phyloP scores from a whole-genome alignment of 2,329 filamentous ascomycete genomes.

The Chaetothyriales sp. region DNA sequence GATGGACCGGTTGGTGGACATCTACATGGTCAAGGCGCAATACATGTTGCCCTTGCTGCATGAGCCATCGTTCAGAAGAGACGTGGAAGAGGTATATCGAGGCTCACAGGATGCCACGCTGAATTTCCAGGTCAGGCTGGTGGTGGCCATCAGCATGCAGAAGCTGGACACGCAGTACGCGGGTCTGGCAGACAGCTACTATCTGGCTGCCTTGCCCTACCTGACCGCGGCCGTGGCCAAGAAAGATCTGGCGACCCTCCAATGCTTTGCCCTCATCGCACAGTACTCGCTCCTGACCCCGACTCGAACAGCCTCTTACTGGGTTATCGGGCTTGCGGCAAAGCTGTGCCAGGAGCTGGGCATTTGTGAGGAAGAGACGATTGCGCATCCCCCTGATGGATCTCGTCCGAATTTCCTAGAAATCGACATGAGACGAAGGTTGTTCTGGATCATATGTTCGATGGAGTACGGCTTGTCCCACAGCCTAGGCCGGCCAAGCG shows the following conservation, averaged over 20 bases:
- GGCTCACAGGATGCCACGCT: conserved; percentile 64
- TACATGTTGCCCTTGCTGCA: conserved; percentile 77
- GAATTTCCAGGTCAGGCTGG: conserved; percentile 78
- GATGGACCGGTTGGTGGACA: conserved; percentile 63
- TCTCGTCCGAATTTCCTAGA: conserved; percentile 53
- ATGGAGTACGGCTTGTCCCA: conserved; percentile 85
- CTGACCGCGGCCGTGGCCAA: conserved; percentile 69
- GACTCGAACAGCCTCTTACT: conserved; percentile 82
- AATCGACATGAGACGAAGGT: conserved; percentile 73
- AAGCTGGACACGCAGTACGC: conserved; percentile 80
- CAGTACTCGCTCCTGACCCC: conserved; percentile 88
- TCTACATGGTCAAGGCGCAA: conserved; percentile 81
- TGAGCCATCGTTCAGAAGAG: conserved; percentile 59
- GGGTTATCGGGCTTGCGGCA: conserved; percentile 75
- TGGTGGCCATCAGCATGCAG: conserved; percentile 87
- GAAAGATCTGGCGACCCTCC: conserved; percentile 82
- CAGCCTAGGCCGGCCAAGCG: conserved; percentile 71
- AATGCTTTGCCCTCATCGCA: conserved; percentile 74
- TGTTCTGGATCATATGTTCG: conserved; percentile 75
- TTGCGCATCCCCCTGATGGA: conserved; percentile 47
- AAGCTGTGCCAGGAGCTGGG: conserved; percentile 81
- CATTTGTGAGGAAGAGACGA: conserved; percentile 75
- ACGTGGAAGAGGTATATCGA: conserved; percentile 66
- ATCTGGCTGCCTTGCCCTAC: conserved; percentile 70
- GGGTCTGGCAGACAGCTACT: conserved; percentile 89